phyloP scores from a whole-genome alignment of 441 rosid genomes.

The Populus hybrid region DNA sequence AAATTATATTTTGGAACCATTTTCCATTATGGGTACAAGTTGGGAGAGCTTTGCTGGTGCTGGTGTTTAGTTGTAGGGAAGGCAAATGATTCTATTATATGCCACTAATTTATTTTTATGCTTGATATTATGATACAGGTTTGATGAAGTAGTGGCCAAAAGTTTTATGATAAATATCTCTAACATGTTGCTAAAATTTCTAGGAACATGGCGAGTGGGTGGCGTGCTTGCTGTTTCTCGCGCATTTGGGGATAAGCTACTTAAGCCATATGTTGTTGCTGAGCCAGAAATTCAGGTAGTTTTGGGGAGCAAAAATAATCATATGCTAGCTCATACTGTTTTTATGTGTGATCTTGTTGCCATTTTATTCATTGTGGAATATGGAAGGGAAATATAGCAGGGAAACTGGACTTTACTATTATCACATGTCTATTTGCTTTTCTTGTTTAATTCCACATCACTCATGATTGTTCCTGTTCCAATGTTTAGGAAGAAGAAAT shows the following conservation, averaged over 20 bases:
- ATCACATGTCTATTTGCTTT: background rate
- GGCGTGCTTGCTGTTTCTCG: conserved; percentile 92
- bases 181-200: background rate
- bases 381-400: background rate
- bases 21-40: background rate
- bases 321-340: background rate
- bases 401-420: background rate
- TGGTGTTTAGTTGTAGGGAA: background rate
- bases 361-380: background rate
- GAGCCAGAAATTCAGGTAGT: conserved; percentile 90
- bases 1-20: background rate
- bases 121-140: background rate
- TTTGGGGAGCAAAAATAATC: background rate
- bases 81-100: background rate
- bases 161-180: background rate
- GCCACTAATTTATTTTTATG: background rate
- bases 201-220: conserved; percentile 93
- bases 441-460: conserved; percentile 7
- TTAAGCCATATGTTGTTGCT: conserved; percentile 85
- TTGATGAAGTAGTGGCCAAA: background rate
- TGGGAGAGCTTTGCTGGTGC: background rate
- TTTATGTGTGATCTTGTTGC: background rate
- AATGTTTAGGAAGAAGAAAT: conserved; percentile 66
- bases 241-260: conserved; percentile 83
- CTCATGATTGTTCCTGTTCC: conserved; percentile 11